Evolutionary conservation across 306 rosid genomes (phyloP), one percentile per base, ranked within the genome.

Genomic region (Cicer cuneatum): DNA sequence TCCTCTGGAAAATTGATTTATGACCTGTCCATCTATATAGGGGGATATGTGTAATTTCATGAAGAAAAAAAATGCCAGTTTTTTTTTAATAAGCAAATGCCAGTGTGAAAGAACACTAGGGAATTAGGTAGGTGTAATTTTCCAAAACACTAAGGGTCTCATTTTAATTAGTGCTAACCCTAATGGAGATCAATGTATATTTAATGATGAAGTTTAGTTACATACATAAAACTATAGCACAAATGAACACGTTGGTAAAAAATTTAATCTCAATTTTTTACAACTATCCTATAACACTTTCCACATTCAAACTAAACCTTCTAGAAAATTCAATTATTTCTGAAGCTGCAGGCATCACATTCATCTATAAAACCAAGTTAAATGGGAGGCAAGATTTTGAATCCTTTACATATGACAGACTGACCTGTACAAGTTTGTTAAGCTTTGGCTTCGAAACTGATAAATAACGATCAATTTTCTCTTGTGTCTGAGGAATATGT

Each of bases 351-450:
- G 48, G 76, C 74, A 73, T 72, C 63, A 68, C 63, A 63, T 64
- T 68, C 75, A 66, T 76, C 79, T 72, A 67, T 16, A 42, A 43
- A 65, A 42, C 59, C 74, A 59, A 43, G 13, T 42, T 60, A 75
- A 67, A 72, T 21, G 45, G 73, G 51, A 56, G 13, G 29, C 69
- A 52, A 59, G 19, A 73, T 77, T 41, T 21, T 61, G 49, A 83
- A 57, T 68, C 74, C 80, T 18, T 52, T 75, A 56, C 62, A 21
- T 64, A 56, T 10, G 70, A 73, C 42, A 48, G 13, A 85, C 86
- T 94, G 58, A 92, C 99, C 97, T 90, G 96, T 81, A 94, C 81
- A 83, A 94, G 94, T 86, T 94, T 94, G 69, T 83, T 87, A 86
- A 92, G 95, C 92, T 94, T 94, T 48, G 90, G 79, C 78, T 87